Percentiles rank a stretch among this genome's conserved stretches.
phyloP scores from a whole-genome alignment of 2,329 filamentous ascomycete genomes.

The Phyllosticta paracitricarpa region DNA sequence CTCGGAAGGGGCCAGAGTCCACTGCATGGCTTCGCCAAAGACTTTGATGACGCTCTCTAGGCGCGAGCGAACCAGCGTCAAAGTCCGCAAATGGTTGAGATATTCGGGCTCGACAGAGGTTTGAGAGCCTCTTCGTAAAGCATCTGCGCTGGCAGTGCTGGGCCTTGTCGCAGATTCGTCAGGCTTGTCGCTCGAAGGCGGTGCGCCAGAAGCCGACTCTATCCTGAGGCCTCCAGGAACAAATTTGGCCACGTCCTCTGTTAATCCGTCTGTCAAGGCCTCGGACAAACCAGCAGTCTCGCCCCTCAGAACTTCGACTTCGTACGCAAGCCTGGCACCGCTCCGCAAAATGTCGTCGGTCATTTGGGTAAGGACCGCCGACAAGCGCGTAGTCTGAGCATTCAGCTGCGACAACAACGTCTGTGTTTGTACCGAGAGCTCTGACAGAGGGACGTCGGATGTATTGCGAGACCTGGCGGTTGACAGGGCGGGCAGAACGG shows the following conservation, averaged over 20 bases:
- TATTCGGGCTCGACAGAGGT: constrained; percentile 44
- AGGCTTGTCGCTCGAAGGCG: neutral
- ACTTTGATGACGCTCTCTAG: constrained; percentile 82
- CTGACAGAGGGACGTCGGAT: constrained; percentile 53
- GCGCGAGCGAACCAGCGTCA: constrained; percentile 72
- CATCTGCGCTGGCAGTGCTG: constrained; percentile 18
- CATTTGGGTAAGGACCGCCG: constrained; percentile 71
- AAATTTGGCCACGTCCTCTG: constrained; percentile 63
- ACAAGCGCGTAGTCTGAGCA: constrained; percentile 75
- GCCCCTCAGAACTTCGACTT: constrained; percentile 86
- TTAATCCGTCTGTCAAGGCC: constrained; percentile 61
- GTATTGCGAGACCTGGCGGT: constrained; percentile 32
- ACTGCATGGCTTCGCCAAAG: constrained; percentile 94
- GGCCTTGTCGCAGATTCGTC: constrained; percentile 27
- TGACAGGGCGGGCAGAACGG: constrained; percentile 59
- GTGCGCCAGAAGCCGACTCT: constrained; percentile 3
- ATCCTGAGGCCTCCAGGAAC: constrained; percentile 40
- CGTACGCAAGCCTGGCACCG: constrained; percentile 79
- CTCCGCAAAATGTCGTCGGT: constrained; percentile 92
- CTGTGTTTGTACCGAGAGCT: constrained; percentile 73
- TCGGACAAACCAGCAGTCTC: constrained; percentile 77
- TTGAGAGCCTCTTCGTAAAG: neutral
- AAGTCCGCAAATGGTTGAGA: constrained; percentile 68
- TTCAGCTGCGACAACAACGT: constrained; percentile 78
- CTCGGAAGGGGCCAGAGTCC: constrained; percentile 82